Evolutionary conservation across 2,329 filamentous ascomycete genomes (phyloP).

Genomic region (Cercospora citrullina): DNA sequence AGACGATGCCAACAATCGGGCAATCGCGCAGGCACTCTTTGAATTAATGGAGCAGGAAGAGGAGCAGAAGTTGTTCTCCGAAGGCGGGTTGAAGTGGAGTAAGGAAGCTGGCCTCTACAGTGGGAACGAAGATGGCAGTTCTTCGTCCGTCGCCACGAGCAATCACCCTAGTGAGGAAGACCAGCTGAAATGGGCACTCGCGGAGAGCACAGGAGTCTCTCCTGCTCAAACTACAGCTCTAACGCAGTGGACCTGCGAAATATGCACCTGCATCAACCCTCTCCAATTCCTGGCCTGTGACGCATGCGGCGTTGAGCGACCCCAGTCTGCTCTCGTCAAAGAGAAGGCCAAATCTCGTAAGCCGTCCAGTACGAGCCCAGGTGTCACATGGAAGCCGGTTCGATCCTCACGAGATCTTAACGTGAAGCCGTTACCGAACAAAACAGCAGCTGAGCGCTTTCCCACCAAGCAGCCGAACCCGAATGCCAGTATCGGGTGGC

Average conservation of each 20-base stretch:
- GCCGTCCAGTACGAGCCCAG: neutral
- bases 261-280: conserved; percentile 64
- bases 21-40: conserved; percentile 81
- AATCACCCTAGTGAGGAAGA: conserved; percentile 37
- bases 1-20: conserved; percentile 82
- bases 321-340: conserved; percentile 42
- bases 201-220: conserved; percentile 32
- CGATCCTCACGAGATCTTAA: conserved; percentile 8
- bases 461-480: conserved; percentile 35
- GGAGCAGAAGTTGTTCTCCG: conserved; percentile 47
- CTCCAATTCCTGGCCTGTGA: conserved; percentile 61
- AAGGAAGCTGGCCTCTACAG: conserved; percentile 41
- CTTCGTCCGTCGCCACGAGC: neutral
- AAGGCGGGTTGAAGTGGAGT: conserved; percentile 43
- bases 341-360: conserved; percentile 11
- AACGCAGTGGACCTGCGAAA: conserved; percentile 57
- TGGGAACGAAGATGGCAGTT: conserved; percentile 18
- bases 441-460: conserved; percentile 15
- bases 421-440: neutral
- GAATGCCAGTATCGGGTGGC: conserved; percentile 57
- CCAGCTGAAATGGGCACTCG: conserved; percentile 41
- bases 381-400: conserved; percentile 25
- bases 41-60: conserved; percentile 84
- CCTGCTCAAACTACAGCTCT: neutral
- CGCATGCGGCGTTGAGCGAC: conserved; percentile 59